Base-by-base conservation (phyloP, 2,329 filamentous ascomycete species). In the Pseudogymnoascus sp. region DNA sequence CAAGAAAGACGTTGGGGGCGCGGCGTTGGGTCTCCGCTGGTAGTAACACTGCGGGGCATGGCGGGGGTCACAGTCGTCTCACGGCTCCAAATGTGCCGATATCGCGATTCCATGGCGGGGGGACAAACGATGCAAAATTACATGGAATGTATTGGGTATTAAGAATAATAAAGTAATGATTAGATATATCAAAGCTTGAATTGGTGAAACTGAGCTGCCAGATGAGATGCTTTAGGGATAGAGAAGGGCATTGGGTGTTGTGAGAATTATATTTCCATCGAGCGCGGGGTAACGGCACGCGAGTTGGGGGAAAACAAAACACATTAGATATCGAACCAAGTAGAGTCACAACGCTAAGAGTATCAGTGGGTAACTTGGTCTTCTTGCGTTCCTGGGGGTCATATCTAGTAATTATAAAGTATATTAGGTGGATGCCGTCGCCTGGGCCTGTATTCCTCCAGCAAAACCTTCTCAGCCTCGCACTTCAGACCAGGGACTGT, bases 261-360 rank as follows among this genome's bases (percentile, higher is more conserved):
- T 16, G 8, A 25, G 7, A 53, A 28, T 16, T 53, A 56, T 35
- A 56, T 56, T 3, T 56, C 16, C 47, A 28, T 5, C 16, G 16
- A 56, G 28, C 50, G 50, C 50, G 50, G 50, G 50, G 28, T 56
- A 56, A 56, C 18, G 50, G 50, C 50, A 56, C 28, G 28, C 50
- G 50, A 56, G 50, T 56, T 35, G 33, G 50, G 47, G 50, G n/a
- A 56, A 33, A 56, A 33, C 25, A 18, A 33, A 33, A 8, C 28
- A 56, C 16, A 56, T 33, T 56, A 11, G 16, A 35, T 12, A n/a
- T 33, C 28, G 16, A 56, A 21, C 28, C 50, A 33, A 21, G 50
- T 21, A 56, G 28, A 14, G 28, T 14, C 28, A 16, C 4, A 4
- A 56, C 28, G 50, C 50, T 56, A 56, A 56, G 10, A 33, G 25